These are phyloP conservation scores for Salix koriyanagi DNA, from an alignment of 345 rosid genomes.

Conservation along the genomic window DNA sequence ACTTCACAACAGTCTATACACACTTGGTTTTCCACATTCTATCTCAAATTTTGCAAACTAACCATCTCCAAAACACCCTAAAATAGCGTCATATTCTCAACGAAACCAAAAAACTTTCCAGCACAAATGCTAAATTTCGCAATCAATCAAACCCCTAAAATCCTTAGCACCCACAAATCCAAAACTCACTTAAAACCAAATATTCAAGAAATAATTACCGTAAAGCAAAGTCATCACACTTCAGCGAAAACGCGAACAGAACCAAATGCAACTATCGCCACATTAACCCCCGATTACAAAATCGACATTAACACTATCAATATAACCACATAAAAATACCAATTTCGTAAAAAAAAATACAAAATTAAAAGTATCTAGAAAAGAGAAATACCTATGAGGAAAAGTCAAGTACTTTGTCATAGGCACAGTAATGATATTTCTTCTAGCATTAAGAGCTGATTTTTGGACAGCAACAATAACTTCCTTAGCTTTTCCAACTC, in stretches of 20 bases:
- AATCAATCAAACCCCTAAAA: background rate
- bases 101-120: background rate
- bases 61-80: background rate
- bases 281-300: background rate
- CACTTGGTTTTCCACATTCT: background rate
- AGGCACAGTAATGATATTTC: slow-evolving; percentile 70
- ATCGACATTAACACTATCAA: background rate
- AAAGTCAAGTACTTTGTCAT: slow-evolving; percentile 88
- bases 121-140: background rate
- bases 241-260: background rate
- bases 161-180: background rate
- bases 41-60: background rate
- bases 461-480: slow-evolving; percentile 76
- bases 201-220: background rate
- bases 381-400: slow-evolving; percentile 62
- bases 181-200: background rate
- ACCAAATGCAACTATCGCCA: background rate
- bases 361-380: background rate
- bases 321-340: background rate
- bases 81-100: background rate
- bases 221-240: background rate
- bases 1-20: background rate
- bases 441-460: slow-evolving; percentile 68
- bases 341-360: background rate
- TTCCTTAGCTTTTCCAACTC: slow-evolving; percentile 83